Conservation (phyloP, 2,329 filamentous ascomycete species). For the Penicillium sp. region DNA sequence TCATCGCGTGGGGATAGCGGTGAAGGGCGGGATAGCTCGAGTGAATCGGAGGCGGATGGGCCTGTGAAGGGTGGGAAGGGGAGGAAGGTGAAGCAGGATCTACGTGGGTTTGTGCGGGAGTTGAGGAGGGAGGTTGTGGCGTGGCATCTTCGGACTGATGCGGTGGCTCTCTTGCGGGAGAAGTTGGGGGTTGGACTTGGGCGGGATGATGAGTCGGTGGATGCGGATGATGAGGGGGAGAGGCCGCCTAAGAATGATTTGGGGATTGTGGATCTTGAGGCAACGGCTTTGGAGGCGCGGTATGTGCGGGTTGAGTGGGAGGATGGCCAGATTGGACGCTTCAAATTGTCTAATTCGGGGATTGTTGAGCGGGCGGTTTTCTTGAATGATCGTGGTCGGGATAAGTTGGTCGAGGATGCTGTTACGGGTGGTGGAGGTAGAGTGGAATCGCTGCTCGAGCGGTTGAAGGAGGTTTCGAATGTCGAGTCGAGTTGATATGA, state of each 20-base stretch:
- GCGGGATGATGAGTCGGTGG: conserved; percentile 7
- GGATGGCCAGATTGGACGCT: conserved; percentile 48
- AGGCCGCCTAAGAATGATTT: conserved; percentile 28
- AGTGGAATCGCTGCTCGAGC: conserved; percentile 39
- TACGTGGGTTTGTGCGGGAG: conserved; percentile 41
- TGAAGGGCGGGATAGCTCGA: too few relatives aligned
- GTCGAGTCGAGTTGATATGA: neutral
- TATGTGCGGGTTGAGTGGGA: conserved; percentile 50
- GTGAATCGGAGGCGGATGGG: neutral
- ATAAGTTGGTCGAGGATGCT: conserved; percentile 40
- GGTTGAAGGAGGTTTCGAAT: conserved; percentile 25
- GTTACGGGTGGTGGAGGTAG: conserved; percentile 40
- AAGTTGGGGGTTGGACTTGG: conserved; percentile 30
- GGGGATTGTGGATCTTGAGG: conserved; percentile 40
- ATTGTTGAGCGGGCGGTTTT: conserved; percentile 48
- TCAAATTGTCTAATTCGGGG: conserved; percentile 47
- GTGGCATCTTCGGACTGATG: conserved; percentile 47
- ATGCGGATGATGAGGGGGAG: conserved; percentile 14
- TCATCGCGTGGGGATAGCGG: neutral
- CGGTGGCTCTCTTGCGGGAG: conserved; percentile 39
- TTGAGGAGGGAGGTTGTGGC: conserved; percentile 46
- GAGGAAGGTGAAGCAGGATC: conserved; percentile 36
- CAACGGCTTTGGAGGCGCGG: conserved; percentile 44
- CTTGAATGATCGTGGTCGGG: conserved; percentile 44
- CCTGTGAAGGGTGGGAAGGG: conserved; percentile 20